Conservation (phyloP, 768 basidiomycete species). For the Hygrocybe coccinea region DNA sequence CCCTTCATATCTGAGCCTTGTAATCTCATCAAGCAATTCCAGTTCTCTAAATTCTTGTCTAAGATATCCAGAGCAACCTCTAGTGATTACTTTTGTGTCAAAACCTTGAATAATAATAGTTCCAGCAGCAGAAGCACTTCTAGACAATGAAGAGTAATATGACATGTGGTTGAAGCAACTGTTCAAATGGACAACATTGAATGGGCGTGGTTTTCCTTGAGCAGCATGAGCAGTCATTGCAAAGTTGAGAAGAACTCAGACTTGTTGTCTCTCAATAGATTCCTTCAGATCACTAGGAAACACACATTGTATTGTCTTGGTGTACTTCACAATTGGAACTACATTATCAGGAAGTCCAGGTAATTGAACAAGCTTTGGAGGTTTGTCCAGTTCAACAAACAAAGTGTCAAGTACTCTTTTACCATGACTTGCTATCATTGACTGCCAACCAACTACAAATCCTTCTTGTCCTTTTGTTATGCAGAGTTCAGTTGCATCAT, state of each 20-base stretch:
- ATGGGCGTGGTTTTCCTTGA: constrained; percentile 23
- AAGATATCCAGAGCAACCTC: constrained; percentile 22
- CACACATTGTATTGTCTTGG: constrained; percentile 5
- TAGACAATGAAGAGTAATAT: too few species aligned
- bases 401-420: constrained; percentile 16
- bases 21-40: constrained; percentile 37
- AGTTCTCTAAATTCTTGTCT: constrained; percentile 5
- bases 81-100: constrained; percentile 18
- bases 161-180: constrained; percentile 5
- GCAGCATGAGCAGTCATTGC: constrained; percentile 26
- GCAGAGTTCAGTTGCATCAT: constrained; percentile 17
- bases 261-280: constrained; percentile 16
- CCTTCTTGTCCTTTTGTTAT: constrained; percentile 28
- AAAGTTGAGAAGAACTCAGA: constrained; percentile 22
- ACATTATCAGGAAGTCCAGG: constrained; percentile 12
- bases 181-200: constrained; percentile 28
- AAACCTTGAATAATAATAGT: constrained; percentile 31
- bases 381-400: constrained; percentile 10
- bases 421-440: constrained; percentile 15
- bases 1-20: constrained; percentile 19
- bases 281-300: constrained; percentile 13
- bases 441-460: constrained; percentile 25
- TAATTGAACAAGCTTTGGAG: constrained; percentile 6
- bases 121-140: constrained; percentile 5
- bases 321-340: constrained; percentile 11